These are phyloP conservation scores for Paramecium biaurelia DNA, from an alignment of 73 alveolate genomes.

Conservation along the genomic window DNA sequence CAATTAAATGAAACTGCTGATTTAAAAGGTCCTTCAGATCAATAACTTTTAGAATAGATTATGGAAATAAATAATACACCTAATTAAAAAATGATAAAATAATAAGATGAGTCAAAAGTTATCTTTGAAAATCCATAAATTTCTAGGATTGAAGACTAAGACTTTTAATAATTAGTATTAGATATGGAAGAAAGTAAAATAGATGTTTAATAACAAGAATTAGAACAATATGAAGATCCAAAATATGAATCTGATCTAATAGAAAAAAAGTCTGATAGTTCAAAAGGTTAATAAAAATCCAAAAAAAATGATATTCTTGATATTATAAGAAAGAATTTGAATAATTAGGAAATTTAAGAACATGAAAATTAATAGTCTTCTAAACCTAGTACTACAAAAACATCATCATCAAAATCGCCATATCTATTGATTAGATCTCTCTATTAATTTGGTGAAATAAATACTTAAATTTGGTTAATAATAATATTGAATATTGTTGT, in stretches of 20 bases:
- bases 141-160: neutral
- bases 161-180: neutral
- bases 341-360: neutral
- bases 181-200: neutral
- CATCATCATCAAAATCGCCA: constrained; percentile 7
- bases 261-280: constrained; percentile 20
- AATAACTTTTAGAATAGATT: neutral
- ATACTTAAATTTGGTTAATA: neutral
- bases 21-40: neutral
- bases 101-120: neutral
- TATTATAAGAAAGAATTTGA: neutral
- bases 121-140: constrained; percentile 5
- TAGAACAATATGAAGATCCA: neutral
- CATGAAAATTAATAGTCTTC: neutral
- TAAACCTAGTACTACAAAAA: neutral
- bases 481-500: neutral
- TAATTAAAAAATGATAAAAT: neutral
- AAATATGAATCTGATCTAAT: constrained; percentile 7
- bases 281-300: neutral
- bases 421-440: constrained; percentile 2
- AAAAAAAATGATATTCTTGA: neutral
- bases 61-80: neutral
- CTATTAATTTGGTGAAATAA: neutral
- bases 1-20: neutral
- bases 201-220: neutral